Conservation (phyloP, 2,329 filamentous ascomycete species). For the Aspergillus tubingensis region DNA sequence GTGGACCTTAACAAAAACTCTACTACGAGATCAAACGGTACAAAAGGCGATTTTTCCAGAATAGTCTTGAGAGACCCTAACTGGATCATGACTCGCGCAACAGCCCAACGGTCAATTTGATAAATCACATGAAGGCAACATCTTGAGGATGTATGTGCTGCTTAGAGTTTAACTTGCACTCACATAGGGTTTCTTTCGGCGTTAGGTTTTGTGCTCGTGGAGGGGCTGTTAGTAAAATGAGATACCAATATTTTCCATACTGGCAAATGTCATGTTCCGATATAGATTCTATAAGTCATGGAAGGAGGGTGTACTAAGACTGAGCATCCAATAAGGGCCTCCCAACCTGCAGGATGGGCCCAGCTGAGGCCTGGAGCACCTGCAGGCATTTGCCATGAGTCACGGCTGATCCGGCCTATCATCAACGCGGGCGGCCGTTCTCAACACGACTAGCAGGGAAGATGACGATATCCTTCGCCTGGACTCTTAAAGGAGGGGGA, state of each 20-base stretch:
- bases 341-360: background rate
- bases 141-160: no score
- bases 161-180: no score
- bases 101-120: no score
- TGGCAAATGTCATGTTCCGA: background rate
- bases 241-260: background rate
- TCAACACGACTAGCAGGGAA: background rate
- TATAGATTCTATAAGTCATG: background rate
- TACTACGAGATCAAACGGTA: no score
- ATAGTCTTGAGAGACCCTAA: no score
- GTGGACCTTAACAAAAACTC: no score
- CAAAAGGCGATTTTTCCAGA: no score
- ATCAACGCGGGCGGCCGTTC: background rate
- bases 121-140: no score
- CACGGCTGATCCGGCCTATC: background rate
- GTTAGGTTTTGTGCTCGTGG: no score
- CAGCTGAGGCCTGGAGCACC: slow-evolving; percentile 1
- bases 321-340: background rate
- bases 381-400: background rate
- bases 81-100: no score
- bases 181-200: no score
- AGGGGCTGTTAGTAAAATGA: no score
- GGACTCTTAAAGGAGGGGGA: background rate
- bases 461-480: background rate
- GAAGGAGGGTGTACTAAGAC: background rate